A percentile compares a stretch with the other conserved stretches of the same genome.
Conservation (phyloP, 1,284 basidiomycete genomes). For the Abortiporus biennis region DNA sequence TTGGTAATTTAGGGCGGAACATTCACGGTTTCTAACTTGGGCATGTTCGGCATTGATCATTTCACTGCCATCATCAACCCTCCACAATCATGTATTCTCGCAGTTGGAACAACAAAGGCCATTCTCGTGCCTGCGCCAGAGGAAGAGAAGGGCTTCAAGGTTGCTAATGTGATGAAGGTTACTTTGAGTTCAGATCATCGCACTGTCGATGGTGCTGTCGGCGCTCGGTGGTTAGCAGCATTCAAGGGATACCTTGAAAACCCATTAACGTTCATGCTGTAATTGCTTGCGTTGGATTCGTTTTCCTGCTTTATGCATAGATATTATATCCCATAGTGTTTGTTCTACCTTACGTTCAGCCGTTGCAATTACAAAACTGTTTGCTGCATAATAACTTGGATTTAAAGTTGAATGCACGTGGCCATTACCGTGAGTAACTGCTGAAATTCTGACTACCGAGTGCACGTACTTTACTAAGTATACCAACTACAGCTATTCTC, state of each 20-base stretch:
- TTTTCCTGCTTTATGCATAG: too few species aligned
- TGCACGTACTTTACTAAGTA: too few species aligned
- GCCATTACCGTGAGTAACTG: too few species aligned
- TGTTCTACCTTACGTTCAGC: too few species aligned
- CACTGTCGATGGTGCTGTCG: conserved; percentile 91
- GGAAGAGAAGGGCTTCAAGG: conserved; percentile 91
- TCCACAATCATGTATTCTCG: conserved; percentile 97
- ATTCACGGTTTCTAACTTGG: conserved; percentile 99
- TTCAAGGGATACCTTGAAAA: conserved; percentile 99
- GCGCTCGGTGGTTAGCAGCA: conserved; percentile 84
- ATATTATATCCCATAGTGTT: too few species aligned
- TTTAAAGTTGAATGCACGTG: too few species aligned
- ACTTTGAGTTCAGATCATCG: conserved; percentile 96
- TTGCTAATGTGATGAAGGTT: conserved; percentile 90
- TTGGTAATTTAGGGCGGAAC: conserved; percentile 74
- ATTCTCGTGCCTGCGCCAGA: conserved; percentile 86
- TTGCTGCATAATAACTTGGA: too few species aligned
- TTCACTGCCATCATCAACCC: conserved; percentile 99
- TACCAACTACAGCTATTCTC: too few species aligned
- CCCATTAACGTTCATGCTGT: conserved; percentile 90
- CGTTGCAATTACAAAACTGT: too few species aligned
- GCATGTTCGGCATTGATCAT: conserved; percentile 94
- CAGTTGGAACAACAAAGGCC: conserved; percentile 85
- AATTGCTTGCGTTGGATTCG: too few species aligned
- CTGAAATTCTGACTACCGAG: too few species aligned